phyloP scores from a whole-genome alignment of 2,329 filamentous ascomycete species.

The Ceratocystis harringtonii region DNA sequence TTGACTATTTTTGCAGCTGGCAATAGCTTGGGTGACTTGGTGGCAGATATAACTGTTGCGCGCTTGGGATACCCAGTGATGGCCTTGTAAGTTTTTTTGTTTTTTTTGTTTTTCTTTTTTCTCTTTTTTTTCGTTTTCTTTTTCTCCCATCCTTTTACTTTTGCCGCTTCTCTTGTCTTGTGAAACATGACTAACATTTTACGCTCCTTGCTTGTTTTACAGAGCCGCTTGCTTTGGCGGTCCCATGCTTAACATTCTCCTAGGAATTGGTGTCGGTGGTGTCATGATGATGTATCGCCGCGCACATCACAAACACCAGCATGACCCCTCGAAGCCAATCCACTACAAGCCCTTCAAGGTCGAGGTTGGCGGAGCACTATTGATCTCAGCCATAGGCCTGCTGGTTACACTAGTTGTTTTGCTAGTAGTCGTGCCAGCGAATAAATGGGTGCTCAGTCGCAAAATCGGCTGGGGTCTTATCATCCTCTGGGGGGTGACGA shows the following conservation, averaged over 20 bases:
- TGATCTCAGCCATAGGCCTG: constrained; percentile 74
- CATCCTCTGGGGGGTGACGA: constrained; percentile 65
- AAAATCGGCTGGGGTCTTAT: constrained; percentile 72
- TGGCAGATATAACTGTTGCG: constrained; percentile 89
- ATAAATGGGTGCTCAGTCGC: constrained; percentile 71
- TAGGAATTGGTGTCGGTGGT: constrained; percentile 85
- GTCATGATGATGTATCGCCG: constrained; percentile 69
- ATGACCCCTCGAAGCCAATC: constrained; percentile 45
- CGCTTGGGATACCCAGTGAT: constrained; percentile 90
- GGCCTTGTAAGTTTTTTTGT: constrained; percentile 47
- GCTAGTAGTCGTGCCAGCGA: constrained; percentile 66
- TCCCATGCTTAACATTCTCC: constrained; percentile 90
- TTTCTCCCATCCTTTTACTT: neutral
- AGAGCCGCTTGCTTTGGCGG: constrained; percentile 92
- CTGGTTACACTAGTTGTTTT: constrained; percentile 65
- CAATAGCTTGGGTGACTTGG: constrained; percentile 85
- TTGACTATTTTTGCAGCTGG: constrained; percentile 93
- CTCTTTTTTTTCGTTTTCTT: neutral
- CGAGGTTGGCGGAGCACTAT: constrained; percentile 66
- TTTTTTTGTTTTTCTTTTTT: neutral
- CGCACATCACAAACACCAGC: constrained; percentile 50
- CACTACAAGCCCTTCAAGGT: constrained; percentile 67
- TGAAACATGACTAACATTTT: neutral
- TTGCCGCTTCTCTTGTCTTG: neutral
- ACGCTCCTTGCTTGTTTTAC: constrained; percentile 2